Evolutionary conservation across 2,329 filamentous ascomycete species (phyloP).

Genomic region (Penicillium thymicola): DNA sequence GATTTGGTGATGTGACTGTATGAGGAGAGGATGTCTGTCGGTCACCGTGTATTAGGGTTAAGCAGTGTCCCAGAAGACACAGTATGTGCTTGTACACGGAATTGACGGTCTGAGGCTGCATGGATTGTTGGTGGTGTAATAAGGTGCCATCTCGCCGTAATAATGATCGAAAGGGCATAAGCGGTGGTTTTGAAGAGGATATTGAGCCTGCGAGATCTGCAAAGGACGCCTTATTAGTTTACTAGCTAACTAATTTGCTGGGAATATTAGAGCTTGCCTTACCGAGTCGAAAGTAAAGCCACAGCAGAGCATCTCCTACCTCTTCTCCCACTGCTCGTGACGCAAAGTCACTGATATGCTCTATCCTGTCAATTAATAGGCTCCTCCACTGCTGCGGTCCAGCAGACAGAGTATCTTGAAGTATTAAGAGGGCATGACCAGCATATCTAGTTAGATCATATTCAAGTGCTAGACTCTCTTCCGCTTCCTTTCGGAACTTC

Average conservation of each 20-base stretch:
- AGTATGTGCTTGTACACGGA: constrained; percentile 19
- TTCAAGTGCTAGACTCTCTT: constrained; percentile 12
- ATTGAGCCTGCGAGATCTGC: constrained; percentile 24
- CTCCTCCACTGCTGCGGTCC: constrained; percentile 18
- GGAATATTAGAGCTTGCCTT: neutral
- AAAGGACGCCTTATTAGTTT: neutral
- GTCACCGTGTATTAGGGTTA: constrained; percentile 17
- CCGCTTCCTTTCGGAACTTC: constrained; percentile 19
- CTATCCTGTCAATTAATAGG: constrained; percentile 4
- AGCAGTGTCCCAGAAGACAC: constrained; percentile 18
- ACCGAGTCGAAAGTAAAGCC: constrained; percentile 23
- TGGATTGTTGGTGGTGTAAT: constrained; percentile 2
- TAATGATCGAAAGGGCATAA: constrained; percentile 18
- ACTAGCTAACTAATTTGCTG: too few species aligned
- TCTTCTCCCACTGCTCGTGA: constrained; percentile 7
- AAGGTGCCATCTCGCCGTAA: constrained; percentile 18
- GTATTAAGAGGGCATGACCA: constrained; percentile 15
- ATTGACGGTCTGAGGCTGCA: constrained; percentile 6
- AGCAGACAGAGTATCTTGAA: constrained; percentile 17
- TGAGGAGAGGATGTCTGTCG: constrained; percentile 9
- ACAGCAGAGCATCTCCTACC: constrained; percentile 19
- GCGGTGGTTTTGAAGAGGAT: constrained; percentile 11
- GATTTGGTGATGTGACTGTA: constrained; percentile 6
- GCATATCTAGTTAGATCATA: constrained; percentile 12
- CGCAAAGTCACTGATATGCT: constrained; percentile 1